Evolutionary conservation across 225 moss, liverwort and hornwort species (phyloP), one percentile per base, ranked within the genome.

Genomic region (Physcomitrellopsis africana): DNA sequence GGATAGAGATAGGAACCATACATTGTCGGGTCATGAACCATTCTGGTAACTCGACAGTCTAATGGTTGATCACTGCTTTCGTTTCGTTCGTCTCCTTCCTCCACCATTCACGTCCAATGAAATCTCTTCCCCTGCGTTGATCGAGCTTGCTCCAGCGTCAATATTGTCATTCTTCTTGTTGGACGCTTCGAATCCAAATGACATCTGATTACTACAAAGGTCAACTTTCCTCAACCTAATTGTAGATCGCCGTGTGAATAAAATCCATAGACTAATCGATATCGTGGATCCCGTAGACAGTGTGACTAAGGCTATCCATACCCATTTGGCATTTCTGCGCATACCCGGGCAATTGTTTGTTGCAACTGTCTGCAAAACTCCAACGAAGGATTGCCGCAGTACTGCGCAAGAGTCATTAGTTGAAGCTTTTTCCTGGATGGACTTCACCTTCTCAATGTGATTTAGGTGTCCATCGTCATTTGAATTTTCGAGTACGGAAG

Each of bases 191-290:
- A 74, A 68, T 3, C 75, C 67, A 10, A 77, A 54, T 12, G 67
- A 54, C 12, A 47, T 45, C 17, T 72, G 68, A 13, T 67, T 53
- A 41, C 70, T 51, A 14, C 46, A 32, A 0, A 67, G 22, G 2
- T 67, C 77, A 22, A 53, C 26, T 46, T 73, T 70, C 11, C 59
- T 49, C 41, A 81, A 60, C 10, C 48, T 69, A 63, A 84, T 68
- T 8, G 84, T 87, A 65, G 84, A 65, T 64, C 81, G 73, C 60
- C 81, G 63, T 8, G 74, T 82, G 75, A 71, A 84, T 20, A 87
- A 12, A 20, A 84, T 63, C 81, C 87, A 87, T 48, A 82, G 55
- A 47, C 84, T 61, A 51, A 87, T 82, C 0, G 84, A 76, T 24
- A 68, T 18, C 11, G 49, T 74, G 11, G 81, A 87, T 46, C 81